Evolutionary conservation across 2,329 filamentous ascomycete species (phyloP).

Genomic region (Colletotrichum sublineola): DNA sequence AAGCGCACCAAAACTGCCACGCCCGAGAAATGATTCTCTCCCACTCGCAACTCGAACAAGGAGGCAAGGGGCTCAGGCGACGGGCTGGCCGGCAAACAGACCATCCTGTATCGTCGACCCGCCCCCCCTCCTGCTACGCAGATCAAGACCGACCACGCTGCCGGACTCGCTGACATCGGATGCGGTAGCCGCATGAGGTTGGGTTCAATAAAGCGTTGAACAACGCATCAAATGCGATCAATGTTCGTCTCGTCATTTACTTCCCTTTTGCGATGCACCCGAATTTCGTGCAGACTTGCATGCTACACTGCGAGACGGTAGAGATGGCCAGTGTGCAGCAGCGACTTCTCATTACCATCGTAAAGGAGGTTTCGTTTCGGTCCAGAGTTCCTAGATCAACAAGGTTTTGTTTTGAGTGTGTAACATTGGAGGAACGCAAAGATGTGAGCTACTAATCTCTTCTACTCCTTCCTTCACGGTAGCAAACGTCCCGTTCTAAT

Average conservation of each 20-base stretch:
- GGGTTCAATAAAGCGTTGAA: slow-evolving; percentile 23
- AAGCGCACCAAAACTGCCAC: too few species aligned
- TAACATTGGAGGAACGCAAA: neutral
- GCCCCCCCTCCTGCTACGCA: slow-evolving; percentile 24
- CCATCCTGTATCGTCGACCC: slow-evolving; percentile 15
- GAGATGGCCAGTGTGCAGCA: neutral
- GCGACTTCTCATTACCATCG: neutral
- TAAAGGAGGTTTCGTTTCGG: neutral
- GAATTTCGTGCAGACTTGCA: slow-evolving; percentile 21
- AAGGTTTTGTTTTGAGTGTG: neutral
- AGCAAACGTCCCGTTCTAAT: too few species aligned
- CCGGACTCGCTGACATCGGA: slow-evolving; percentile 33
- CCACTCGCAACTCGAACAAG: slow-evolving; percentile 5
- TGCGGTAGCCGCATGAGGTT: slow-evolving; percentile 38
- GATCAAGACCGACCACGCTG: slow-evolving; percentile 22
- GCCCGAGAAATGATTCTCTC: too few species aligned
- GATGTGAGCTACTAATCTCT: too few species aligned
- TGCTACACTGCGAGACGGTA: slow-evolving; percentile 10
- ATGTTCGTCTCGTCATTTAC: neutral
- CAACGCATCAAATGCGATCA: slow-evolving; percentile 28
- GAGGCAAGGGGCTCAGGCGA: slow-evolving; percentile 30
- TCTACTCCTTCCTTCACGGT: too few species aligned
- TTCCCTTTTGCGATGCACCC: slow-evolving; percentile 10
- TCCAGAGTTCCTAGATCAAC: neutral
- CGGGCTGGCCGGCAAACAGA: slow-evolving; percentile 22